phyloP scores from a whole-genome alignment of 2,329 filamentous ascomycete genomes.

The Monosporascus sp. region DNA sequence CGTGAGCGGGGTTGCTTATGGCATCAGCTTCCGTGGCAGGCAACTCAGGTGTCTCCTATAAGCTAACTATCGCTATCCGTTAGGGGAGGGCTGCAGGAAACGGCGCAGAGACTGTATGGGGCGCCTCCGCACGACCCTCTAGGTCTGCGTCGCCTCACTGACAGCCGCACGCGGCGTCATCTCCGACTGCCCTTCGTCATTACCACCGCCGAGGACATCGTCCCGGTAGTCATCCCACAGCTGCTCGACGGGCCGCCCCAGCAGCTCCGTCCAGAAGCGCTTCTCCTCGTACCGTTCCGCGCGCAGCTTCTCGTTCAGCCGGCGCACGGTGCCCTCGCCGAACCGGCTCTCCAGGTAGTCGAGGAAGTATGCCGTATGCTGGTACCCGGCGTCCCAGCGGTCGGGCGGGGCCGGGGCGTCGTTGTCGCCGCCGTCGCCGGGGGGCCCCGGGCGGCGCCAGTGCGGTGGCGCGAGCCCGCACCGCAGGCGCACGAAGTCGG shows the following conservation, averaged over 20 bases:
- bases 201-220: constrained; percentile 15
- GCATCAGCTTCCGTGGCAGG: too few relatives aligned
- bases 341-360: constrained; percentile 72
- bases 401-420: constrained; percentile 22
- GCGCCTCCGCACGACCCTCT: background rate
- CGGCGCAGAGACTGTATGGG: background rate
- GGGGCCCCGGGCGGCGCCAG: constrained; percentile 58
- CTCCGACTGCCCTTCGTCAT: constrained; percentile 4
- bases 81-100: too few relatives aligned
- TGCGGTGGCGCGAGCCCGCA: constrained; percentile 72
- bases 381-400: constrained; percentile 85
- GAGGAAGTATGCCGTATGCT: constrained; percentile 86
- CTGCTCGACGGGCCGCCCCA: constrained; percentile 59
- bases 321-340: constrained; percentile 52
- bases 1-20: too few relatives aligned
- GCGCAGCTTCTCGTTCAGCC: constrained; percentile 63
- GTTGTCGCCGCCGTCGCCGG: constrained; percentile 4
- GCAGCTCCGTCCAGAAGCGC: constrained; percentile 61
- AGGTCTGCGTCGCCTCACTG: constrained; percentile 13
- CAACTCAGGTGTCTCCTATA: too few relatives aligned
- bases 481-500: constrained; percentile 83
- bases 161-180: background rate
- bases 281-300: constrained; percentile 58
- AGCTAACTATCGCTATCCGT: too few relatives aligned
- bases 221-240: constrained; percentile 70